Conservation (phyloP, 2,329 filamentous ascomycete species). For the Chrysoporthe austroafricana region DNA sequence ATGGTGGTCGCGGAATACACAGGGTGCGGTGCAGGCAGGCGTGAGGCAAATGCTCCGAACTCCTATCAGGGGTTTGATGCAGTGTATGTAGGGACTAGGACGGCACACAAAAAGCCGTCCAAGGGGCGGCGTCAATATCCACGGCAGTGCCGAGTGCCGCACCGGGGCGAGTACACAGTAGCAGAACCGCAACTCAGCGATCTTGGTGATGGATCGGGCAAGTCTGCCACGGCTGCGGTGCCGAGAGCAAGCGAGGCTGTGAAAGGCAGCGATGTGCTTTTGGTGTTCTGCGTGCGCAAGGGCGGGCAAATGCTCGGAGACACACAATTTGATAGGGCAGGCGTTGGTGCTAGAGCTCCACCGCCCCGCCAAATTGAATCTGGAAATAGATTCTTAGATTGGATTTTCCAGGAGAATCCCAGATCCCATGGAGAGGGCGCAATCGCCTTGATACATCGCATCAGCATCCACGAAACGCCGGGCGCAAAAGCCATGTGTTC, state of each 20-base stretch:
- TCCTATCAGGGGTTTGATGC: slow-evolving; percentile 19
- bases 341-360: slow-evolving; percentile 17
- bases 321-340: neutral
- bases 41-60: slow-evolving; percentile 1
- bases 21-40: neutral
- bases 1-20: neutral
- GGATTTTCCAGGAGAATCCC: slow-evolving; percentile 24
- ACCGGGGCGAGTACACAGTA: neutral
- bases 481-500: slow-evolving; percentile 12
- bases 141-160: neutral
- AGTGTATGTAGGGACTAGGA: slow-evolving; percentile 4
- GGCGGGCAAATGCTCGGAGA: slow-evolving; percentile 8
- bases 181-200: neutral
- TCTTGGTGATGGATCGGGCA: neutral
- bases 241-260: neutral
- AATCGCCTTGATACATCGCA: slow-evolving; percentile 18
- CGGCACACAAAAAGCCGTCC: slow-evolving; percentile 9
- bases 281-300: slow-evolving; percentile 1
- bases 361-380: slow-evolving; percentile 19
- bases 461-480: slow-evolving; percentile 17
- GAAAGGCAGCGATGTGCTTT: neutral
- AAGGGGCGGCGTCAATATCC: neutral
- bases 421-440: slow-evolving; percentile 8
- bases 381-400: slow-evolving; percentile 29
- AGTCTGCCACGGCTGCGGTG: neutral